phyloP scores from a whole-genome alignment of 2,329 filamentous ascomycete genomes.

The Lomentospora prolificans region DNA sequence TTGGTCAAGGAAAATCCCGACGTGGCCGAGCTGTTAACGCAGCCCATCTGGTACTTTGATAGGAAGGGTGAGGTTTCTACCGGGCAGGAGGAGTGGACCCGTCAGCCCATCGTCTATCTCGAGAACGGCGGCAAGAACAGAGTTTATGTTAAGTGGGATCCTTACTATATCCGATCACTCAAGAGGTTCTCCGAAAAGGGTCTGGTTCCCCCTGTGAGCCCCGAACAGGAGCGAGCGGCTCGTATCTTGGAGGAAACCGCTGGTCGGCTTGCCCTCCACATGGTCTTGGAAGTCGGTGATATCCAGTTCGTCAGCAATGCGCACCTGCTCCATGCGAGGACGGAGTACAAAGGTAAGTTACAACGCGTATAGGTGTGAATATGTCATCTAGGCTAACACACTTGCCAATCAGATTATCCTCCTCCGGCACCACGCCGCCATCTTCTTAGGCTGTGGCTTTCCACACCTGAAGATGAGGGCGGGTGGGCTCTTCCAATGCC shows the following conservation, averaged over 20 bases:
- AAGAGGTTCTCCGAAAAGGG: conserved; percentile 64
- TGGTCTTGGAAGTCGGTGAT: conserved; percentile 78
- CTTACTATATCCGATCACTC: conserved; percentile 74
- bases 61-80: conserved; percentile 73
- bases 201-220: conserved; percentile 61
- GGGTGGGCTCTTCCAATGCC: conserved; percentile 79
- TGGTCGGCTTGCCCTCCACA: conserved; percentile 63
- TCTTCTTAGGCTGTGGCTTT: conserved; percentile 75
- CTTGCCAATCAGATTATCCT: conserved; percentile 31
- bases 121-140: conserved; percentile 54
- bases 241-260: conserved; percentile 57
- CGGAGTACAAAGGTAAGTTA: conserved; percentile 52
- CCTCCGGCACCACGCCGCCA: conserved; percentile 64
- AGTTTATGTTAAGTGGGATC: conserved; percentile 69
- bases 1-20: conserved; percentile 67
- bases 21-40: conserved; percentile 62
- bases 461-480: conserved; percentile 70
- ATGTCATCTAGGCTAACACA: not conserved
- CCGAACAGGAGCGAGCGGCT: conserved; percentile 60
- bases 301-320: conserved; percentile 78
- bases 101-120: conserved; percentile 64
- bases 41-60: conserved; percentile 86
- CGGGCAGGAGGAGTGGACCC: conserved; percentile 67
- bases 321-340: conserved; percentile 73
- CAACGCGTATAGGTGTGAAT: not conserved